Evolutionary conservation across 2,329 filamentous ascomycete genomes (phyloP).

Genomic region (Diplodia intermedia): DNA sequence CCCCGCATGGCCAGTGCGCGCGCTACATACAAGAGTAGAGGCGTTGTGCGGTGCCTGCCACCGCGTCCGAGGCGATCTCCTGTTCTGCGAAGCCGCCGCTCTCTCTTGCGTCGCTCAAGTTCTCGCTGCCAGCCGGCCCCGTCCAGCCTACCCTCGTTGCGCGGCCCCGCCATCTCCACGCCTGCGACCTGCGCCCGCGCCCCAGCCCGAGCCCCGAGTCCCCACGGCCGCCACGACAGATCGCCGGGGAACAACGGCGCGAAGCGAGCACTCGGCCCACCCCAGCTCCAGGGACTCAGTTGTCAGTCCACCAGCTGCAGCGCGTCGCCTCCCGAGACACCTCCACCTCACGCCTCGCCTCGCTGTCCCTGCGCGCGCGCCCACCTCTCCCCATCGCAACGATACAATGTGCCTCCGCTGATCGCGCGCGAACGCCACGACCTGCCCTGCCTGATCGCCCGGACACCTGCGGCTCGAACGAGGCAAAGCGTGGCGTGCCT

Average conservation of each 20-base stretch:
- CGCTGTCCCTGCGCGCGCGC: conserved; percentile 33
- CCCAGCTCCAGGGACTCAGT: conserved; percentile 29
- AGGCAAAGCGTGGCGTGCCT: conserved; percentile 31
- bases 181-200: conserved; percentile 10
- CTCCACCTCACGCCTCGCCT: conserved; percentile 22
- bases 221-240: conserved; percentile 29
- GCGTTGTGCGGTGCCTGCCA: conserved; percentile 17
- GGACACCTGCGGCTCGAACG: conserved; percentile 27
- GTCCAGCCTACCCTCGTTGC: background rate
- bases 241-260: conserved; percentile 27
- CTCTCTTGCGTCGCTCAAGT: conserved; percentile 1
- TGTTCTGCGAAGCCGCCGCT: background rate
- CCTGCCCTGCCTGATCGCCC: conserved; percentile 29
- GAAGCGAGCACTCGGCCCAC: conserved; percentile 30
- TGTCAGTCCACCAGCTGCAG: conserved; percentile 32
- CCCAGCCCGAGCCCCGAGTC: conserved; percentile 10
- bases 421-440: conserved; percentile 23
- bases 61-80: conserved; percentile 1
- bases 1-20: conserved; percentile 25
- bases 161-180: background rate
- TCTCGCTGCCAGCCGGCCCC: background rate
- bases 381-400: conserved; percentile 40
- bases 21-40: conserved; percentile 28
- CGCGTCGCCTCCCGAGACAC: conserved; percentile 30
- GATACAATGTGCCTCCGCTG: conserved; percentile 47